phyloP scores from a whole-genome alignment of 2,329 filamentous ascomycete species.

The Ophiostoma populinum region DNA sequence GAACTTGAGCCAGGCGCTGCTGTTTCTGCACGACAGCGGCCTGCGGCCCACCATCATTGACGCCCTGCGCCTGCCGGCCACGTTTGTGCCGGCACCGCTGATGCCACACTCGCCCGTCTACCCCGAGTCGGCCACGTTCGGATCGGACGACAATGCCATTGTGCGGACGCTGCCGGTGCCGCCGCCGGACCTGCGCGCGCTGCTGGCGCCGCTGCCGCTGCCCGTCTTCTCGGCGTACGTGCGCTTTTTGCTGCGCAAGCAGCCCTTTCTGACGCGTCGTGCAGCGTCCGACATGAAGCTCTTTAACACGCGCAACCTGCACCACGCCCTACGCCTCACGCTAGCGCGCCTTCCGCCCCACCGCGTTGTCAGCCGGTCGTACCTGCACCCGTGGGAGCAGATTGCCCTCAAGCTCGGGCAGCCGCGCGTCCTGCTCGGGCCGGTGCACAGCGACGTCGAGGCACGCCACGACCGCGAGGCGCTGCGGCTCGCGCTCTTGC shows the following conservation, averaged over 20 bases:
- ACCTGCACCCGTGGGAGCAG: conserved; percentile 25
- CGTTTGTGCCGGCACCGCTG: background rate
- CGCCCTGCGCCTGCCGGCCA: conserved; percentile 4
- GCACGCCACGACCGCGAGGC: conserved; percentile 15
- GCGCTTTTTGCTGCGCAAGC: conserved; percentile 27
- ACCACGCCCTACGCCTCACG: conserved; percentile 20
- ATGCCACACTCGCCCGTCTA: conserved; percentile 2
- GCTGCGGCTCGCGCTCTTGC: conserved; percentile 17
- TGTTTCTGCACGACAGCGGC: conserved; percentile 31
- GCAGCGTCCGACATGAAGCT: conserved; percentile 12
- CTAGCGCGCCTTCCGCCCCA: conserved; percentile 14
- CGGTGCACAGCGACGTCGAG: conserved; percentile 6
- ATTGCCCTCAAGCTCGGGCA: conserved; percentile 23
- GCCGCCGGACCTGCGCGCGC: too few species aligned
- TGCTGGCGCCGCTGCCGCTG: conserved; percentile 15
- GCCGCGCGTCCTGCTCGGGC: conserved; percentile 17
- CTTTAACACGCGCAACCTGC: conserved; percentile 13
- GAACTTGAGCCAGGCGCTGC: conserved; percentile 27
- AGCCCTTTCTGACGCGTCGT: conserved; percentile 14
- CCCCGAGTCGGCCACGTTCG: too few species aligned
- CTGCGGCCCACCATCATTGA: conserved; percentile 12
- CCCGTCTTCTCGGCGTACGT: conserved; percentile 33
- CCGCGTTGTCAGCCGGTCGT: conserved; percentile 15
- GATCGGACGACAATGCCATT: too few species aligned
- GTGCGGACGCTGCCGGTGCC: too few species aligned